Conservation (phyloP, 176 grass and related monocot genomes). For the Oryza punctata region DNA sequence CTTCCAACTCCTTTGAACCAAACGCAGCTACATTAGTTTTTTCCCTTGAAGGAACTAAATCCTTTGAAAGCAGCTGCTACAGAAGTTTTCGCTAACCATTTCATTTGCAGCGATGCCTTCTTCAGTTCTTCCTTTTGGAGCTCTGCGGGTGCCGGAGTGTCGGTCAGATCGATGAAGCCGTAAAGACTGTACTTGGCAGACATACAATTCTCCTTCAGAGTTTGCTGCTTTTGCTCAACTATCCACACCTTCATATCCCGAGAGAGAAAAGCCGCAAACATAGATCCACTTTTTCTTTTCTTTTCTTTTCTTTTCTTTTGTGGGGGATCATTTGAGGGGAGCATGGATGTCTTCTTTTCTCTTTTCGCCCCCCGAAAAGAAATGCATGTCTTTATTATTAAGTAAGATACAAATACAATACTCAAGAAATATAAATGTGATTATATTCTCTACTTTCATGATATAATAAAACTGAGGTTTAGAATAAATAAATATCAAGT, state of each 20-base stretch:
- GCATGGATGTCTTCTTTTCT: slow-evolving; percentile 8
- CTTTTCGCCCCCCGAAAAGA: neutral
- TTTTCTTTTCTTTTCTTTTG: slow-evolving; percentile 3
- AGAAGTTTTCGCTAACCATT: neutral
- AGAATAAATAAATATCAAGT: no score
- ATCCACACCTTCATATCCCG: slow-evolving; percentile 2
- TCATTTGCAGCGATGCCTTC: neutral
- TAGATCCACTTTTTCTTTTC: neutral
- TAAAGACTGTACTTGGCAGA: neutral
- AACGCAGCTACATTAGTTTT: no score
- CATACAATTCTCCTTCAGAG: neutral
- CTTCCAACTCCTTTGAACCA: no score
- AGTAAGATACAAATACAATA: neutral
- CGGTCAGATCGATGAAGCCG: slow-evolving; percentile 13
- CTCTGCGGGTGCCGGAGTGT: slow-evolving; percentile 5
- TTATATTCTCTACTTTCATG: neutral
- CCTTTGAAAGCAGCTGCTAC: no score
- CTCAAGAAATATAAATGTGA: neutral
- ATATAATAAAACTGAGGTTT: neutral
- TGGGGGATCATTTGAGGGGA: slow-evolving; percentile 2
- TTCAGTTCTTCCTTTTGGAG: neutral
- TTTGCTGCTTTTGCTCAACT: neutral
- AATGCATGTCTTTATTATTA: slow-evolving; percentile 4
- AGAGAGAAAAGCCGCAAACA: slow-evolving; percentile 31
- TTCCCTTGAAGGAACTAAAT: no score